Evolutionary conservation across 345 rosid species (phyloP).

Genomic region (Diplotaxis tenuifolia): DNA sequence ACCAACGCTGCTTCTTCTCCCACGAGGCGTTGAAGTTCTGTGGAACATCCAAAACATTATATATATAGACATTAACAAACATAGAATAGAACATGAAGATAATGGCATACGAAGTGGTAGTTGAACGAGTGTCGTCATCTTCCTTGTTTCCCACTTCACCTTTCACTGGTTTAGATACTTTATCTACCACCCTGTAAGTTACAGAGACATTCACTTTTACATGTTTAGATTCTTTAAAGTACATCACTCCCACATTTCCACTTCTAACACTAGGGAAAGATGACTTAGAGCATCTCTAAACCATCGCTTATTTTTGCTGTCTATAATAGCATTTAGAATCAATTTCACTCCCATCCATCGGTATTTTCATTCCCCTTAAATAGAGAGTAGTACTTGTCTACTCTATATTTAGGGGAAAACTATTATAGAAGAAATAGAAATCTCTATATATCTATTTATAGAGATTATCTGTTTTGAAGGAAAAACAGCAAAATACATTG

Average conservation of each 20-base stretch:
- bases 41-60: constrained; percentile 13
- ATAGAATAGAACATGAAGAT: constrained; percentile 18
- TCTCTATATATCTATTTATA: too few species aligned
- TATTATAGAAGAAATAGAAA: too few species aligned
- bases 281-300: too few species aligned
- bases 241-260: neutral
- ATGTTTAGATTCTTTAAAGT: neutral
- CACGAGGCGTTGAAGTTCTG: constrained; percentile 63
- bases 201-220: neutral
- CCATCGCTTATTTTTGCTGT: too few species aligned
- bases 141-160: constrained; percentile 51
- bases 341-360: too few species aligned
- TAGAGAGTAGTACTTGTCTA: too few species aligned
- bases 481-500: too few species aligned
- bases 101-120: constrained; percentile 63
- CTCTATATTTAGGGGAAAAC: too few species aligned
- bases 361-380: too few species aligned
- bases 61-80: neutral
- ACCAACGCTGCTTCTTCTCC: constrained; percentile 51
- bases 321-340: too few species aligned
- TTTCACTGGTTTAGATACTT: constrained; percentile 44
- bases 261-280: neutral
- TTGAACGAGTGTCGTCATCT: constrained; percentile 78
- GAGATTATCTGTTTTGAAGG: too few species aligned
- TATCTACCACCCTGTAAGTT: constrained; percentile 52